phyloP scores from a whole-genome alignment of 257 asterid genomes.

The Galeopsis tetrahit region DNA sequence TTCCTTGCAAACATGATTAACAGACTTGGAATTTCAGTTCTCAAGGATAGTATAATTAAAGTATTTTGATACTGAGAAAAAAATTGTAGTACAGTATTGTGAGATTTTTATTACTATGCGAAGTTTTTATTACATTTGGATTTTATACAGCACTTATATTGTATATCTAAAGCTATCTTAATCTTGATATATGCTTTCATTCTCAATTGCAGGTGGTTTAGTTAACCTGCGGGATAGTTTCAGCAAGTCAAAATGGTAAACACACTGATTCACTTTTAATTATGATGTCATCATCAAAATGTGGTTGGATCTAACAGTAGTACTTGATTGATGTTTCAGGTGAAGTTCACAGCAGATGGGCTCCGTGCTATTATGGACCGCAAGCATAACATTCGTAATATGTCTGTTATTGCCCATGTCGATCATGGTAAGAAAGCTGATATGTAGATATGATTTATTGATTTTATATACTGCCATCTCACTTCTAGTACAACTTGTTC shows the following conservation, averaged over 20 bases:
- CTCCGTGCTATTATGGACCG: constrained; percentile 63
- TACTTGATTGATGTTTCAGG: constrained; percentile 39
- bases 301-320: background rate
- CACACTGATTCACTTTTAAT: too few species aligned
- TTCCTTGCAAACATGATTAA: background rate
- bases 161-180: background rate
- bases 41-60: background rate
- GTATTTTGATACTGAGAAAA: background rate
- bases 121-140: background rate
- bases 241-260: constrained; percentile 31
- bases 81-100: background rate
- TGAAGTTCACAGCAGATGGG: constrained; percentile 65
- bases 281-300: background rate
- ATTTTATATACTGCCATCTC: background rate
- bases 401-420: constrained; percentile 73
- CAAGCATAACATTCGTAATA: constrained; percentile 60
- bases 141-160: background rate
- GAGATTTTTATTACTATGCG: background rate
- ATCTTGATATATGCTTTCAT: background rate
- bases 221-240: background rate
- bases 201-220: constrained; percentile 23
- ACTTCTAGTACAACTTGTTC: background rate
- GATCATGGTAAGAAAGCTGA: constrained; percentile 52
- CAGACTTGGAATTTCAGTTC: background rate
- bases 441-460: background rate